A percentile compares a stretch with the other conserved stretches of the same genome.
Conservation (phyloP, 768 basidiomycete species). For the Macrolepiota albuminosa region DNA sequence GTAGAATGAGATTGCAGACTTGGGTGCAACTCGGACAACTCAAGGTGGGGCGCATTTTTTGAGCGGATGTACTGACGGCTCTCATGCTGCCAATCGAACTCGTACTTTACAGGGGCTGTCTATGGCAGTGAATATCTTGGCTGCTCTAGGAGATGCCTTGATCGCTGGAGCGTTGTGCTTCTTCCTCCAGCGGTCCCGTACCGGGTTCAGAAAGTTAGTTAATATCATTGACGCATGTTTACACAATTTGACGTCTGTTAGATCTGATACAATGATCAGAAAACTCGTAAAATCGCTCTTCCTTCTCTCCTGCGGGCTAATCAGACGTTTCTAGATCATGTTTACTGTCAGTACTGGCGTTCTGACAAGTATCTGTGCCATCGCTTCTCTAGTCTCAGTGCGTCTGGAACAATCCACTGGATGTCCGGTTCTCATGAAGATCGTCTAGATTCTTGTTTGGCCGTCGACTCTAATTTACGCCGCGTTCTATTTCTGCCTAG, state of each 20-base stretch:
- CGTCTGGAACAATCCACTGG: slow-evolving; percentile 4
- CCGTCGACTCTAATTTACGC: slow-evolving; percentile 51
- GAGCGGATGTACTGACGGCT: slow-evolving; percentile 1
- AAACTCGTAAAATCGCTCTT: slow-evolving; percentile 20
- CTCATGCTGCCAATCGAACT: neutral
- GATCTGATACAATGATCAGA: slow-evolving; percentile 43
- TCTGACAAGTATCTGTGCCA: slow-evolving; percentile 37
- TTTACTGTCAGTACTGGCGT: slow-evolving; percentile 38
- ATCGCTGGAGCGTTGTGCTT: slow-evolving; percentile 47
- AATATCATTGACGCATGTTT: slow-evolving; percentile 5
- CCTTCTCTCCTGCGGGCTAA: neutral
- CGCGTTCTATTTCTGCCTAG: slow-evolving; percentile 53
- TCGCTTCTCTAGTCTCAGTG: slow-evolving; percentile 37
- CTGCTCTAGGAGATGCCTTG: slow-evolving; percentile 43
- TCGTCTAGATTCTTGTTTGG: slow-evolving; percentile 38
- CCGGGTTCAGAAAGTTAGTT: slow-evolving; percentile 46
- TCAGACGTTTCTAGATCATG: slow-evolving; percentile 25
- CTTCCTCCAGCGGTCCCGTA: slow-evolving; percentile 46
- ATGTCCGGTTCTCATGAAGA: neutral
- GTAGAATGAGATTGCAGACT: slow-evolving; percentile 38
- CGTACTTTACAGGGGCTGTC: slow-evolving; percentile 38
- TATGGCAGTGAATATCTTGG: slow-evolving; percentile 51
- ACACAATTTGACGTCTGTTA: slow-evolving; percentile 12
- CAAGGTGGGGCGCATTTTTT: slow-evolving; percentile 29
- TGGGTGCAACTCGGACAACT: slow-evolving; percentile 39